Conservation (phyloP, 2,329 filamentous ascomycete species). For the Fusarium robinianum region DNA sequence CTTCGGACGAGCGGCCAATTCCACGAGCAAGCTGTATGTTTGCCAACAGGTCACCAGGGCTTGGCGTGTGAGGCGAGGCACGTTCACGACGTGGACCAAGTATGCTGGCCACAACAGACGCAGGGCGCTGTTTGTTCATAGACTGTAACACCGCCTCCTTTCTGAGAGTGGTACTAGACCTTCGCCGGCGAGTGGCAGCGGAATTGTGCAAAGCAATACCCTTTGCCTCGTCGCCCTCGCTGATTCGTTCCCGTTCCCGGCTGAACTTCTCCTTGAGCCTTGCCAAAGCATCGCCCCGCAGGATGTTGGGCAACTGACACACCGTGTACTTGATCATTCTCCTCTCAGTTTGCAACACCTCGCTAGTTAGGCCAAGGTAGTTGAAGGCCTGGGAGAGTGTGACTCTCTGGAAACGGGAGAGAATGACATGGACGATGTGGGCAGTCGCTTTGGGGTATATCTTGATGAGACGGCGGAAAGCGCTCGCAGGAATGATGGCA, state of each 20-base stretch:
- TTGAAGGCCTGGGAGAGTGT: conserved; percentile 93
- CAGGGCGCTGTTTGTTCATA: conserved; percentile 53
- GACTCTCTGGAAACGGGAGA: conserved; percentile 91
- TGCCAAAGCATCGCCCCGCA: conserved; percentile 80
- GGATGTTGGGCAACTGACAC: conserved; percentile 87
- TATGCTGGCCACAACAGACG: conserved; percentile 49
- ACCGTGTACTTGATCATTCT: conserved; percentile 92
- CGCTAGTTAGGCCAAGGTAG: conserved; percentile 88
- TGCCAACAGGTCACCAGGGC: conserved; percentile 78
- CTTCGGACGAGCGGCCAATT: conserved; percentile 50
- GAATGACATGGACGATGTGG: conserved; percentile 96
- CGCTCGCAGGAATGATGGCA: conserved; percentile 95
- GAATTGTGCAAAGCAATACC: conserved; percentile 95
- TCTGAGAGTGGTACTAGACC: conserved; percentile 74
- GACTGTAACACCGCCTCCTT: conserved; percentile 80
- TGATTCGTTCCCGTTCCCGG: conserved; percentile 79
- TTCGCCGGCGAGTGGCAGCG: conserved; percentile 64
- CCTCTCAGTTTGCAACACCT: conserved; percentile 90
- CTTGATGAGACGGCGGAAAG: conserved; percentile 87
- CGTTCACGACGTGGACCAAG: conserved; percentile 49
- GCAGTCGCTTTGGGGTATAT: conserved; percentile 96
- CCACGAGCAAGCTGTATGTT: conserved; percentile 73
- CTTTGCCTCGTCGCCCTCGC: conserved; percentile 77
- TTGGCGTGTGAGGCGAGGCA: conserved; percentile 55
- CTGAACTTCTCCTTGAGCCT: conserved; percentile 92